phyloP scores from a whole-genome alignment of 2,329 filamentous ascomycete genomes.

The Trichoderma harzianum region DNA sequence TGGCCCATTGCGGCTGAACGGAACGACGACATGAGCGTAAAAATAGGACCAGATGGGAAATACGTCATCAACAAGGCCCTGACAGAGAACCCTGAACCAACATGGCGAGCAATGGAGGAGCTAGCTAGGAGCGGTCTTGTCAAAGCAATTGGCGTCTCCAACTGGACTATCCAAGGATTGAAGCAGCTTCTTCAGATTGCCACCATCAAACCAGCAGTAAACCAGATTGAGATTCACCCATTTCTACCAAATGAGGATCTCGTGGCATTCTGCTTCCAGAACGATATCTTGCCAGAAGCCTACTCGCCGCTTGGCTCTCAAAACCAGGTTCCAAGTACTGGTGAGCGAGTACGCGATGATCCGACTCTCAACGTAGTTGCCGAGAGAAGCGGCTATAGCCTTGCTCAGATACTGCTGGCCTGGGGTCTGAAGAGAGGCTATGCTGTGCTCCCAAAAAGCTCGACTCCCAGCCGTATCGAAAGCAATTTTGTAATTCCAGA shows the following conservation, averaged over 20 bases:
- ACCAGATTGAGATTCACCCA: conserved; percentile 80
- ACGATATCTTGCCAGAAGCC: conserved; percentile 71
- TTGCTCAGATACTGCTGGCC: conserved; percentile 64
- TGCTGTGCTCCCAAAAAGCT: conserved; percentile 82
- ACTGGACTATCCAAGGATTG: conserved; percentile 78
- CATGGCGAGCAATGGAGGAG: conserved; percentile 74
- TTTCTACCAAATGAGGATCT: conserved; percentile 80
- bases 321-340: conserved; percentile 31
- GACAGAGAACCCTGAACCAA: conserved; percentile 49
- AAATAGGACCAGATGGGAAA: conserved; percentile 1
- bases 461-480: conserved; percentile 69
- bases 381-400: conserved; percentile 39
- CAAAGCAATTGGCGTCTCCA: conserved; percentile 79
- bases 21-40: conserved; percentile 2
- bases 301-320: conserved; percentile 9
- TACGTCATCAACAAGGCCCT: background rate
- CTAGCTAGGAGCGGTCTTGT: conserved; percentile 66
- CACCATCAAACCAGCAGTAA: conserved; percentile 56
- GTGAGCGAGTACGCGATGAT: conserved; percentile 69
- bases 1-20: conserved; percentile 60
- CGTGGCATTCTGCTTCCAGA: conserved; percentile 66
- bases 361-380: conserved; percentile 54
- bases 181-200: conserved; percentile 68
- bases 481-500: conserved; percentile 55
- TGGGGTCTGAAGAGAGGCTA: conserved; percentile 81